These are phyloP conservation scores for Aspergillus felis DNA, from an alignment of 2,329 filamentous ascomycete genomes.

Conservation along the genomic window DNA sequence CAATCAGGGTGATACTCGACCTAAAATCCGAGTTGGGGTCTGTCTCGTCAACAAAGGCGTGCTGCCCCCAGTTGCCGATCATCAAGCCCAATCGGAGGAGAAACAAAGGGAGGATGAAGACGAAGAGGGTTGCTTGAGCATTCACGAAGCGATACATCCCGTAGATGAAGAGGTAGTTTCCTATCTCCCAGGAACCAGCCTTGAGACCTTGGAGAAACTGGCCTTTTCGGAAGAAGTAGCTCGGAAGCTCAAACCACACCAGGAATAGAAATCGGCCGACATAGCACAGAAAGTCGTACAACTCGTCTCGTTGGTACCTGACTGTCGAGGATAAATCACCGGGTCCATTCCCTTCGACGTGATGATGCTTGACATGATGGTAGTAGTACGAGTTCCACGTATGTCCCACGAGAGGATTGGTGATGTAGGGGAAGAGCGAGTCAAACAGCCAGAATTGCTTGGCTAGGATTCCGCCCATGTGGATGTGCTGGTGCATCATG, in stretches of 20 bases:
- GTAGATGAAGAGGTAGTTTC: constrained; percentile 53
- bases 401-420: constrained; percentile 74
- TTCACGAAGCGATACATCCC: constrained; percentile 49
- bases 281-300: constrained; percentile 66
- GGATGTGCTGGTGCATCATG: constrained; percentile 82
- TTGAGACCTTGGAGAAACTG: constrained; percentile 53
- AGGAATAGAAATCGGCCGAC: constrained; percentile 69
- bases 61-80: constrained; percentile 82
- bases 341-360: constrained; percentile 76
- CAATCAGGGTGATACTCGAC: constrained; percentile 74
- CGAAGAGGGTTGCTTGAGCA: constrained; percentile 57
- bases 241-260: constrained; percentile 69
- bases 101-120: constrained; percentile 62
- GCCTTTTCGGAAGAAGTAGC: constrained; percentile 67
- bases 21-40: constrained; percentile 75
- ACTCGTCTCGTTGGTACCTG: constrained; percentile 68
- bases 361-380: constrained; percentile 82
- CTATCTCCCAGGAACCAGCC: constrained; percentile 59
- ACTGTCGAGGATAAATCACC: constrained; percentile 73
- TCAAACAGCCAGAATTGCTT: constrained; percentile 58
- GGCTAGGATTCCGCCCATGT: constrained; percentile 65
- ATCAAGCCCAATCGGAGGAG: constrained; percentile 68
- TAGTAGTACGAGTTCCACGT: constrained; percentile 85
- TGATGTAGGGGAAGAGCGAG: constrained; percentile 64
- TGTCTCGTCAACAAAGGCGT: constrained; percentile 71